phyloP scores from a whole-genome alignment of 1,139 yeast genomes.

The Geotrichum fermentans region DNA sequence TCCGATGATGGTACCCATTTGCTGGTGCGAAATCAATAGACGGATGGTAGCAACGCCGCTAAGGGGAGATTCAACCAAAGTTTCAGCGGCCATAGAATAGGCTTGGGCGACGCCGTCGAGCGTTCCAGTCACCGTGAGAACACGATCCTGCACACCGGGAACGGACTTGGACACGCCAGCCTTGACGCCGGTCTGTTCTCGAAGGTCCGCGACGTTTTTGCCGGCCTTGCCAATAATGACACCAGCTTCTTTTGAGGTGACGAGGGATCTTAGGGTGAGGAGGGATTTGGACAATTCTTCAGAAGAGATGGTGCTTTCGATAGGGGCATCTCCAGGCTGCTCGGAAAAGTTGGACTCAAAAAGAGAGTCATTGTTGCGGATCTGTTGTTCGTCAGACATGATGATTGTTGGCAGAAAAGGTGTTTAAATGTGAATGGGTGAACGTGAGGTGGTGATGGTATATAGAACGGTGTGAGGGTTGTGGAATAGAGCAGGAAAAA shows the following conservation, averaged over 20 bases:
- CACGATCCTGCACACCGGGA: conserved; percentile 79
- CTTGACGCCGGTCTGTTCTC: conserved; percentile 74
- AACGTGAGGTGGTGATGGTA: neutral
- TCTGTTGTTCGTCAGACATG: conserved; percentile 16
- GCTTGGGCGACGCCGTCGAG: conserved; percentile 71
- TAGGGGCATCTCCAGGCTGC: conserved; percentile 13
- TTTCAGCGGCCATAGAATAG: conserved; percentile 64
- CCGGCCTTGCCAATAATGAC: conserved; percentile 88
- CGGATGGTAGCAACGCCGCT: conserved; percentile 54
- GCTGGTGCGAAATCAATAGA: conserved; percentile 74
- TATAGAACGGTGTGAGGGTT: neutral
- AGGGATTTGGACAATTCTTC: conserved; percentile 19
- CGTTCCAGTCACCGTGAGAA: conserved; percentile 76
- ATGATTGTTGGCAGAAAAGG: neutral
- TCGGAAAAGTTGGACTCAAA: conserved; percentile 20
- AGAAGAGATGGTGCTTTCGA: conserved; percentile 6
- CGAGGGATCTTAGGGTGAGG: conserved; percentile 53
- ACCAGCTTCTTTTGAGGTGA: conserved; percentile 86
- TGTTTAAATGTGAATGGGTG: neutral
- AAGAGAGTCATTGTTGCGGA: conserved; percentile 17
- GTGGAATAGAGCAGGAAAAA: neutral
- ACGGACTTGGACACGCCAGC: conserved; percentile 85
- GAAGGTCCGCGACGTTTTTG: conserved; percentile 67
- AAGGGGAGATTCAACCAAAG: conserved; percentile 45
- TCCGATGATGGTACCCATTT: conserved; percentile 89